Evolutionary conservation across 2,329 filamentous ascomycete genomes (phyloP), one percentile per base, ranked within the genome.

Genomic region (Botrytis fabae): DNA sequence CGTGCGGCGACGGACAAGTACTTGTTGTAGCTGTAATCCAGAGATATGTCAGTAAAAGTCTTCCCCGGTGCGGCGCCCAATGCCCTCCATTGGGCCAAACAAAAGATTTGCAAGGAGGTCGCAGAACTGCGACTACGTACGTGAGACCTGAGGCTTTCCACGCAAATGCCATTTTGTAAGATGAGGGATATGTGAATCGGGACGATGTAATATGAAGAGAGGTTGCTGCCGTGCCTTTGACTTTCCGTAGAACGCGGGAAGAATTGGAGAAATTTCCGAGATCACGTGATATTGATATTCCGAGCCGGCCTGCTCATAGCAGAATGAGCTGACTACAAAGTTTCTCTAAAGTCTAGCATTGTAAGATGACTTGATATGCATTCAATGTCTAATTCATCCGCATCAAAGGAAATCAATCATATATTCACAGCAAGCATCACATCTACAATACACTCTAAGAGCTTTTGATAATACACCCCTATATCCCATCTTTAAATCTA

Each of bases 91-190:
- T 74, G 72, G 25, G 38, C 35, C 6, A 14, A 38, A 28, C n/a
- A 32, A 57, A 6, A 69, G 18, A 63, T 28, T 28, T 14, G 16
- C 38, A 64, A 32, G 62, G 42, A 44, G 44, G n/a, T 48, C 48
- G 28, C 40, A 71, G n/a, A 64, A 28, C n/a, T 28, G 61, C 42
- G 6, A 46, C 18, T 44, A 79, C 80, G 60, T 81, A 81, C 80
- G 80, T 97, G 83, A 98, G 88, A 86, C 96, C 96, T 84, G 96
- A 93, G 83, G 95, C 90, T 93, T 98, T 98, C 96, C 95, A 99
- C 83, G 95, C 93, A 88, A 95, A 95, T 86, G 92, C 88, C 96
- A 98, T 99, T 80, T 74, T 80, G 75, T 78, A 57, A 74, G 77
- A 74, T 75, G 73, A 74, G 66, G 65, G 54, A 69, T 77, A 51